These are phyloP conservation scores for Fusarium buxicola DNA, from an alignment of 2,329 filamentous ascomycete genomes.

Conservation along the genomic window DNA sequence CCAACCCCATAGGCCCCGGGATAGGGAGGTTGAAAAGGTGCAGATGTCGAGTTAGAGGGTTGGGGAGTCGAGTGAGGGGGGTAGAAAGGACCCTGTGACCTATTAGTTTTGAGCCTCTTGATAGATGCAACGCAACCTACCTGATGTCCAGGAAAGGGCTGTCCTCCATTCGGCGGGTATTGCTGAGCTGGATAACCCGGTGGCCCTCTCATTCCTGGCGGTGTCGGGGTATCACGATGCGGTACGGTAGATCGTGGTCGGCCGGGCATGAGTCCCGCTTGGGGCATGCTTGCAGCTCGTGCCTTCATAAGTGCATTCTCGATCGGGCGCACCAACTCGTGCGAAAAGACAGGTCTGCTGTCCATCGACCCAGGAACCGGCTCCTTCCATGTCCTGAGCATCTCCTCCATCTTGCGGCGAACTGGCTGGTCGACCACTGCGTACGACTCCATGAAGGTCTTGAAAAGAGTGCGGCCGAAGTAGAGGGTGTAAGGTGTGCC, in stretches of 20 bases:
- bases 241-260: conserved; percentile 64
- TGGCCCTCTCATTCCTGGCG: conserved; percentile 63
- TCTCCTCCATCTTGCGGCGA: conserved; percentile 92
- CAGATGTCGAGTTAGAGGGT: conserved; percentile 50
- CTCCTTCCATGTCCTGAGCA: conserved; percentile 98
- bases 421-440: conserved; percentile 85
- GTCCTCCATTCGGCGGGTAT: conserved; percentile 50
- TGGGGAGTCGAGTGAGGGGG: conserved; percentile 56
- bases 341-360: conserved; percentile 89
- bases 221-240: conserved; percentile 80
- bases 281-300: conserved; percentile 68
- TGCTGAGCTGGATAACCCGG: conserved; percentile 44
- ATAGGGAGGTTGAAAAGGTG: conserved; percentile 57
- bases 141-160: conserved; percentile 46
- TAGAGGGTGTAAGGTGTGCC: conserved; percentile 97
- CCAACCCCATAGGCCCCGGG: conserved; percentile 52
- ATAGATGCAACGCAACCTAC: conserved; percentile 32
- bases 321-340: conserved; percentile 88
- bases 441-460: conserved; percentile 97
- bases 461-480: conserved; percentile 89
- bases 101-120: conserved; percentile 14
- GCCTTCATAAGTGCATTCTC: conserved; percentile 95
- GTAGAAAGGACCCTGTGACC: conserved; percentile 43
- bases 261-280: conserved; percentile 59
- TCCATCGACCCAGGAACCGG: conserved; percentile 94